A percentile compares a stretch with the other conserved stretches of the same genome.
These are phyloP conservation scores for Colletotrichum costaricense DNA, from an alignment of 2,329 filamentous ascomycete genomes.

Conservation along the genomic window DNA sequence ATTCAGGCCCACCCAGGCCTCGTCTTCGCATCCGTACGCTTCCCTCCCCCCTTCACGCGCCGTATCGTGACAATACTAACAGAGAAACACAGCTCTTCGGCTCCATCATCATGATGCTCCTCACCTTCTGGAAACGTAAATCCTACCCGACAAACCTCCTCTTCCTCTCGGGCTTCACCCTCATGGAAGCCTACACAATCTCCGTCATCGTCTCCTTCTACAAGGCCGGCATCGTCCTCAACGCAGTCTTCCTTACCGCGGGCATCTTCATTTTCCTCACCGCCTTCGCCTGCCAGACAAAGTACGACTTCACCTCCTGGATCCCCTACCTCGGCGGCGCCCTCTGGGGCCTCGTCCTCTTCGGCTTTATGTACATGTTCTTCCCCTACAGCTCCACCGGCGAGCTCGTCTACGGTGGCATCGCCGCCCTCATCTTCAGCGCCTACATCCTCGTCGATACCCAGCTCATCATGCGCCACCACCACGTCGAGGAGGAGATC, in stretches of 20 bases:
- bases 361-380: conserved; percentile 93
- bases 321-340: conserved; percentile 93
- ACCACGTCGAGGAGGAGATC: conserved; percentile 98
- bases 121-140: conserved; percentile 96
- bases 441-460: conserved; percentile 97
- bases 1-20: conserved; percentile 86
- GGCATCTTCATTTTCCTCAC: conserved; percentile 84
- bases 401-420: conserved; percentile 87
- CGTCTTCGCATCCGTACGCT: conserved; percentile 82
- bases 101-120: conserved; percentile 83
- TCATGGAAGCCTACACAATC: conserved; percentile 92
- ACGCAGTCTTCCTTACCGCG: conserved; percentile 89
- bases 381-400: conserved; percentile 84
- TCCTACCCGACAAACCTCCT: conserved; percentile 94
- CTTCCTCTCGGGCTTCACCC: conserved; percentile 91
- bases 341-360: conserved; percentile 90
- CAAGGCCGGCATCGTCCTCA: conserved; percentile 83
- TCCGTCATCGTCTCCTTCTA: conserved; percentile 94
- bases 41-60: conserved; percentile 1
- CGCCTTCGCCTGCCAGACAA: conserved; percentile 94
- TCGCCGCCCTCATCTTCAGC: conserved; percentile 89
- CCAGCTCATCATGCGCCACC: conserved; percentile 93
- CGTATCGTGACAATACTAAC: conserved; percentile 36
- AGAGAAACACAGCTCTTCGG: conserved; percentile 71
- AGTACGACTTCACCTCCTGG: conserved; percentile 98